Evolutionary conservation across 2,329 filamentous ascomycete species (phyloP).

Genomic region (Ophiocordyceps camponoti-rufipedis): DNA sequence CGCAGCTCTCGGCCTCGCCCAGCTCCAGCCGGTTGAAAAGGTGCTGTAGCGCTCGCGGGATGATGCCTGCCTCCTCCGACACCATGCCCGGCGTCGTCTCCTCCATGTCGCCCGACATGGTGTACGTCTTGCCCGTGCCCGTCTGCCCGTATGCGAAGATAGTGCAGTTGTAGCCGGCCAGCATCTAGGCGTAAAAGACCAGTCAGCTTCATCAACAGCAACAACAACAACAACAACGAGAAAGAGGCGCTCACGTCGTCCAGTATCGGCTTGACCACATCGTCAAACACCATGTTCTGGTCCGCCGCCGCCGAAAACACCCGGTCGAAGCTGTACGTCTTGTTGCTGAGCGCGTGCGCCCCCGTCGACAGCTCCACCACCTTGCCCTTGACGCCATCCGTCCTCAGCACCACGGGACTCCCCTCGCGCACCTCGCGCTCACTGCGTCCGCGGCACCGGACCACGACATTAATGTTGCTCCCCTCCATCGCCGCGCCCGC

Average conservation of each 20-base stretch:
- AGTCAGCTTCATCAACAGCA: background rate
- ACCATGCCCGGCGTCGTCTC: slow-evolving; percentile 61
- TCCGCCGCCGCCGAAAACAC: slow-evolving; percentile 93
- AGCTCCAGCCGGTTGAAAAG: slow-evolving; percentile 72
- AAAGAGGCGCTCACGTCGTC: slow-evolving; percentile 50
- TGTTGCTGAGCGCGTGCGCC: slow-evolving; percentile 80
- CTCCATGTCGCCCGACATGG: slow-evolving; percentile 95
- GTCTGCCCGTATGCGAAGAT: slow-evolving; percentile 98
- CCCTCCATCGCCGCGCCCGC: slow-evolving; percentile 38
- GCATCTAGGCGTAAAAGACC: slow-evolving; percentile 41
- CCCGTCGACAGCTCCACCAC: slow-evolving; percentile 81
- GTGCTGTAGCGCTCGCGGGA: slow-evolving; percentile 74
- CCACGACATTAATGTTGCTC: slow-evolving; percentile 96
- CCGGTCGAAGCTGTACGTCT: slow-evolving; percentile 91
- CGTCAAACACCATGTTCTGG: slow-evolving; percentile 85
- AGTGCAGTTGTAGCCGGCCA: slow-evolving; percentile 90
- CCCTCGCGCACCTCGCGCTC: slow-evolving; percentile 88
- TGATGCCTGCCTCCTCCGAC: slow-evolving; percentile 85
- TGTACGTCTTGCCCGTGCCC: slow-evolving; percentile 96
- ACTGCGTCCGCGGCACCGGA: slow-evolving; percentile 81
- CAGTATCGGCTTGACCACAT: slow-evolving; percentile 81
- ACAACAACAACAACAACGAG: background rate
- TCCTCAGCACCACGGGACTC: slow-evolving; percentile 77
- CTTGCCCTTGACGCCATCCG: slow-evolving; percentile 75
- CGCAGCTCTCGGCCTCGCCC: slow-evolving; percentile 65